phyloP scores from a whole-genome alignment of 2,329 filamentous ascomycete species.

The Acrocalymma vagum region DNA sequence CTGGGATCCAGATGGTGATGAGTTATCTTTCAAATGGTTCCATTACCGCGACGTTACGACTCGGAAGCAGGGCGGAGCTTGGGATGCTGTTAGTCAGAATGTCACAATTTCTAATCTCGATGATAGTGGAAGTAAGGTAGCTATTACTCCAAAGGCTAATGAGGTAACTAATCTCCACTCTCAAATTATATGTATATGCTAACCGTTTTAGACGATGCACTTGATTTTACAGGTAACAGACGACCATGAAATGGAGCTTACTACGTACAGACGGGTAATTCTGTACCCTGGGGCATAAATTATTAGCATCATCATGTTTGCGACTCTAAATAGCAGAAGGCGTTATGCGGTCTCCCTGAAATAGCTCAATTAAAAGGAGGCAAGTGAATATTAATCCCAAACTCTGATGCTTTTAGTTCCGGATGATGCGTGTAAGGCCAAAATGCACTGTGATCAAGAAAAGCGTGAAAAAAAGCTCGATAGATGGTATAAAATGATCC shows the following conservation, averaged over 20 bases:
- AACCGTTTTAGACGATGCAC: slow-evolving; percentile 13
- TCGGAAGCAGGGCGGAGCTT: slow-evolving; percentile 1
- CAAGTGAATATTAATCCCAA: too few relatives aligned
- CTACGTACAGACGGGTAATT: slow-evolving; percentile 14
- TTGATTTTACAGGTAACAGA: slow-evolving; percentile 13
- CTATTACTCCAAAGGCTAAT: slow-evolving; percentile 9
- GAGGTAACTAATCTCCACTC: slow-evolving; percentile 7
- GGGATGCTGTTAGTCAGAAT: neutral
- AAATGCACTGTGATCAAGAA: too few relatives aligned
- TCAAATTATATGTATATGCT: slow-evolving; percentile 1
- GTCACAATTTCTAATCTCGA: slow-evolving; percentile 6
- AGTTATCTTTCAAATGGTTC: slow-evolving; percentile 22
- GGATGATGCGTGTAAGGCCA: too few relatives aligned
- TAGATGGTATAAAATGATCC: too few relatives aligned
- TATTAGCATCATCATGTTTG: too few relatives aligned
- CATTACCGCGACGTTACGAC: slow-evolving; percentile 20
- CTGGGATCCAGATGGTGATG: slow-evolving; percentile 25
- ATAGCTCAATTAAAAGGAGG: too few relatives aligned
- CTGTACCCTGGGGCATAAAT: slow-evolving; percentile 8
- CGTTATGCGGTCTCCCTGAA: too few relatives aligned
- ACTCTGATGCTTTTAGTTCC: too few relatives aligned
- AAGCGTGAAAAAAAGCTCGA: too few relatives aligned
- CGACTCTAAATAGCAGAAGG: too few relatives aligned
- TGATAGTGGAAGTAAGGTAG: slow-evolving; percentile 3
- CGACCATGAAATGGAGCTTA: slow-evolving; percentile 11